Conservation (phyloP, 495 filamentous ascomycete genomes). For the Rhizodiscina lignyota region DNA sequence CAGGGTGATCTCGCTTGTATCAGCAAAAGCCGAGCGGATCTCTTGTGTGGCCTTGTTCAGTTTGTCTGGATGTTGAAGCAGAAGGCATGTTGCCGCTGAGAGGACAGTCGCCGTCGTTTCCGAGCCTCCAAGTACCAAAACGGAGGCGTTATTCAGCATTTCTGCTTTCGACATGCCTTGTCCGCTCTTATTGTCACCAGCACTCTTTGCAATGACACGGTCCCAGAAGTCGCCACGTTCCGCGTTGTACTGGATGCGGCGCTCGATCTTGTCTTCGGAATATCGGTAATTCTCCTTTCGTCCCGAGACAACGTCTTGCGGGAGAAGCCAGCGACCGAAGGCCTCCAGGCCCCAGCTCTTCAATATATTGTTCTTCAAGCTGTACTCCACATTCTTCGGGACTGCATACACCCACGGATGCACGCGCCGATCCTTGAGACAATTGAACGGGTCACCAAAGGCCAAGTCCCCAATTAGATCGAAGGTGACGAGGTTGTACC, state of each 20-base stretch:
- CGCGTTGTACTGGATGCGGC: slow-evolving; percentile 6
- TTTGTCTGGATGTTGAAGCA: slow-evolving; percentile 25
- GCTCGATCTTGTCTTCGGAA: slow-evolving; percentile 1
- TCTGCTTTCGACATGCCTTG: slow-evolving; percentile 20
- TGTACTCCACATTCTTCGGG: too few species aligned
- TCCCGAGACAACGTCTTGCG: slow-evolving; percentile 1
- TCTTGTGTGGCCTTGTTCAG: slow-evolving; percentile 24
- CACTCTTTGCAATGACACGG: slow-evolving; percentile 18
- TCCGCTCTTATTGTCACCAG: slow-evolving; percentile 5
- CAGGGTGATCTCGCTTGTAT: slow-evolving; percentile 28
- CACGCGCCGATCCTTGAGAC: slow-evolving; percentile 26
- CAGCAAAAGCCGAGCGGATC: slow-evolving; percentile 26
- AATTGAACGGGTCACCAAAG: slow-evolving; percentile 34
- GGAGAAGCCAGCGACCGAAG: neutral
- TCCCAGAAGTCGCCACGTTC: slow-evolving; percentile 19
- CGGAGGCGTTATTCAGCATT: slow-evolving; percentile 24
- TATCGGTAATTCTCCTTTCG: slow-evolving; percentile 6
- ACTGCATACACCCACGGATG: slow-evolving; percentile 33
- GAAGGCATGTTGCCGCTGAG: slow-evolving; percentile 30
- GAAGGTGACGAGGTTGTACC: slow-evolving; percentile 38
- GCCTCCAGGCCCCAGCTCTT: slow-evolving; percentile 9
- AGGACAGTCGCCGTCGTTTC: slow-evolving; percentile 39
- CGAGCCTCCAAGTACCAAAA: slow-evolving; percentile 34
- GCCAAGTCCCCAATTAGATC: slow-evolving; percentile 42
- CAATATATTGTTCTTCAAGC: slow-evolving; percentile 15